phyloP scores from a whole-genome alignment of 2,329 filamentous ascomycete species.

The Penicillium sp. region DNA sequence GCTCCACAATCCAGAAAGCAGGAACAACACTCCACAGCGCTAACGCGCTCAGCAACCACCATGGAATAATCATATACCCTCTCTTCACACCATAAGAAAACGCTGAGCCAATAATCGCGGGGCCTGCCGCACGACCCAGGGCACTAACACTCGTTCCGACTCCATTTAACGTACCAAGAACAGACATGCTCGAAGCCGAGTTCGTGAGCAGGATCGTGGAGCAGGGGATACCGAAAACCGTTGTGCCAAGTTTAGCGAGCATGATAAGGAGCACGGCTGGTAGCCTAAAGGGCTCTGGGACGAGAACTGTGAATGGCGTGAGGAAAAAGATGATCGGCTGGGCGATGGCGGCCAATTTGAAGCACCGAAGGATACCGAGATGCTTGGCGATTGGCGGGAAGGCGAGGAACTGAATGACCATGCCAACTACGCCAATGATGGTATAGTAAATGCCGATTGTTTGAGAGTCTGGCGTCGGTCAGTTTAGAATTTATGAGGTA shows the following conservation, averaged over 20 bases:
- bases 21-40: conserved; percentile 68
- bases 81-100: conserved; percentile 75
- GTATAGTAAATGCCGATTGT: conserved; percentile 86
- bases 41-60: conserved; percentile 72
- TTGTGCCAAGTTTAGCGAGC: conserved; percentile 69
- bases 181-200: conserved; percentile 69
- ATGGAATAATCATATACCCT: conserved; percentile 77
- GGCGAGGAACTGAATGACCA: conserved; percentile 79
- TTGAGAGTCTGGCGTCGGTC: conserved; percentile 56
- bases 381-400: conserved; percentile 74
- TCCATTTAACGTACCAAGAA: conserved; percentile 88
- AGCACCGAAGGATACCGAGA: conserved; percentile 73
- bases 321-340: conserved; percentile 76
- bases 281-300: conserved; percentile 56
- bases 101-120: conserved; percentile 68
- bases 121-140: conserved; percentile 75
- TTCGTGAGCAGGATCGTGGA: conserved; percentile 90
- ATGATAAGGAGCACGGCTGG: conserved; percentile 65
- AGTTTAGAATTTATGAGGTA: not conserved
- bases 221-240: conserved; percentile 86
- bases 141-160: conserved; percentile 82
- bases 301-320: conserved; percentile 77
- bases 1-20: conserved; percentile 71
- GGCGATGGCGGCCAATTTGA: conserved; percentile 64
- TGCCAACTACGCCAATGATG: conserved; percentile 74